Base-by-base conservation (phyloP, 2,329 filamentous ascomycete species). In the Exophiala lecanii-corni region DNA sequence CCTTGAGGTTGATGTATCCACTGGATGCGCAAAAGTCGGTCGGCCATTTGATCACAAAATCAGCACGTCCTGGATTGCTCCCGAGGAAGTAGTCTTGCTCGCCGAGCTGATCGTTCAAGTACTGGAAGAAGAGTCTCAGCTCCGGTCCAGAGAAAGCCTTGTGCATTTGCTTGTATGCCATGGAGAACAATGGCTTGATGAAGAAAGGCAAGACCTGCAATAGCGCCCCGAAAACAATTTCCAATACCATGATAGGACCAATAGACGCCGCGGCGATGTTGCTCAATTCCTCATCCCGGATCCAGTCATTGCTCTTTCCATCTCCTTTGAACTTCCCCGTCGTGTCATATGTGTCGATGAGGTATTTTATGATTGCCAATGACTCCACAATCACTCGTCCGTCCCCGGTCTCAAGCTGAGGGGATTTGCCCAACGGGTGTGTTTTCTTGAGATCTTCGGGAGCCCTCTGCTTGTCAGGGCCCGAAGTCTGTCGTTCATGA, bases 351-450 rank as follows among this genome's bases (percentile, higher is more conserved):
- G 54, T 61, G 2, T 54, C 45, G 19, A 65, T 53, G 10, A 65
- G 49, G 43, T 64, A 63, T 13, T 53, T 54, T 1, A 52, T 50
- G 16, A 65, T 62, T 10, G 57, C 56, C 15, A 53, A 39, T n/a
- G 52, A 54, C 44, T 65, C 62, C n/a, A 56, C 50, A 25, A 65
- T 53, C 5, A 52, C 39, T 19, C 54, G 41, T 2, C 55, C 58
- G 25, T 58, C 55, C n/a, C 49, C 45, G 16, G 59, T 59, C 30
- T 59, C 52, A 10, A 55, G 41, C 25, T 50, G 45, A 5, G 89
- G 91, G 2, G 86, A 88, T 63, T 94, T 95, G 47, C 91, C 91
- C 3, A 96, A 73, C 0, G 86, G 83, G 58, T 95, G 89, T 28
- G 94, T 69, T 52, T 86, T 73, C 58, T 84, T 82, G 30, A 96